Percentiles rank a stretch among this genome's conserved stretches.
Conservation (phyloP, 2,329 filamentous ascomycete species). For the Ciborinia camelliae region DNA sequence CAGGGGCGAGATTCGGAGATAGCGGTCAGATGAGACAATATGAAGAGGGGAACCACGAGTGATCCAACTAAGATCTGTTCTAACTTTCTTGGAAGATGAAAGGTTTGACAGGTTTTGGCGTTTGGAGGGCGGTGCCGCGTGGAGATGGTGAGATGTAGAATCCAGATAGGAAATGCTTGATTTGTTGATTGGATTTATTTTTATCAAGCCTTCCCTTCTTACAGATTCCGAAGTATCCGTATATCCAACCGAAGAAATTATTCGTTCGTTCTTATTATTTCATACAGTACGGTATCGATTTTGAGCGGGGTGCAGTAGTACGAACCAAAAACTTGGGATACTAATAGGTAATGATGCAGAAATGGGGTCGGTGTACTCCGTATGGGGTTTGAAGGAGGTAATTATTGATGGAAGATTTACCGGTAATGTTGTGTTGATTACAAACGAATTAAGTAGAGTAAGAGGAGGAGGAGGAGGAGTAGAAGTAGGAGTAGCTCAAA, state of each 20-base stretch:
- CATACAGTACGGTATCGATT: not conserved
- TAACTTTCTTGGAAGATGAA: not conserved
- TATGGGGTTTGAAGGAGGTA: too few relatives aligned
- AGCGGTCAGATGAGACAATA: constrained; percentile 1
- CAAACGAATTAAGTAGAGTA: too few relatives aligned
- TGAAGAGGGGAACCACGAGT: not conserved
- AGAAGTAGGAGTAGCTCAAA: not conserved
- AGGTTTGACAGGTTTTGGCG: not conserved
- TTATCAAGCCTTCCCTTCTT: not conserved
- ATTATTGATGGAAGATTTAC: not conserved
- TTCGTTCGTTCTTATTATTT: not conserved
- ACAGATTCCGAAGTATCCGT: not conserved
- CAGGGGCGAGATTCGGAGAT: not conserved
- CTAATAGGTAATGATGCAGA: not conserved
- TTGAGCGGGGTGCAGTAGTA: not conserved
- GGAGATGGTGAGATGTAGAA: not conserved
- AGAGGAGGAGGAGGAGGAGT: too few relatives aligned
- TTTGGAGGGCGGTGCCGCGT: not conserved
- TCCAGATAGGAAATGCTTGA: not conserved
- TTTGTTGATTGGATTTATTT: too few relatives aligned
- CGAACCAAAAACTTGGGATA: not conserved
- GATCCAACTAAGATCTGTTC: not conserved
- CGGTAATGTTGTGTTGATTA: not conserved
- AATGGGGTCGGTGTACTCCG: not conserved
- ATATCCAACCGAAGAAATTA: not conserved